phyloP scores from a whole-genome alignment of 495 filamentous ascomycete species.

The Ascobolus immersus region DNA sequence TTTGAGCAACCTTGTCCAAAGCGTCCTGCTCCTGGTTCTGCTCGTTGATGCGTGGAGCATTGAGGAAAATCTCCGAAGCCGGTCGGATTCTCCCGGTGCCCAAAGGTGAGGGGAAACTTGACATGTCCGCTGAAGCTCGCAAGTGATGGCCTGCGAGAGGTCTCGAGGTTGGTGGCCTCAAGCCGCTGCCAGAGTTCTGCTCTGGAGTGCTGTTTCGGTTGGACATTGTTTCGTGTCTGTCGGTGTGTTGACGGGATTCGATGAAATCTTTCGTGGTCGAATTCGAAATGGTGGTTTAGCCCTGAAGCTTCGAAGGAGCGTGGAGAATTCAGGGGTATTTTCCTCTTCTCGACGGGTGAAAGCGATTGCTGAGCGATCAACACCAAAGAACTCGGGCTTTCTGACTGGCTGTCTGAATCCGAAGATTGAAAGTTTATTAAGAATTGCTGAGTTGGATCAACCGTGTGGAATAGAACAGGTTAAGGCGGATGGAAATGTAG shows the following conservation, averaged over 20 bases:
- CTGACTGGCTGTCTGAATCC: too few relatives aligned
- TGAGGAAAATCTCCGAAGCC: constrained; percentile 58
- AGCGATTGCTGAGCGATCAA: too few relatives aligned
- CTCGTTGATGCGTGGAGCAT: constrained; percentile 14
- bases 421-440: not conserved
- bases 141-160: constrained; percentile 61
- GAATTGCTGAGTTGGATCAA: too few relatives aligned
- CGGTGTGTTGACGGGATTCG: constrained; percentile 5
- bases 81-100: constrained; percentile 67
- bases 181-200: constrained; percentile 50
- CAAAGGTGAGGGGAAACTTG: constrained; percentile 49
- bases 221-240: constrained; percentile 9
- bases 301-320: too few relatives aligned
- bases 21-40: constrained; percentile 42
- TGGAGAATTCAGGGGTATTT: too few relatives aligned
- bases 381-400: too few relatives aligned
- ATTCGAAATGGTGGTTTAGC: too few relatives aligned
- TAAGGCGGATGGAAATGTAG: constrained; percentile 5
- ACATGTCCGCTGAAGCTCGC: constrained; percentile 92
- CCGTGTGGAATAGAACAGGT: constrained; percentile 6
- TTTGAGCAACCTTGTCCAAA: constrained; percentile 77
- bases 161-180: constrained; percentile 72
- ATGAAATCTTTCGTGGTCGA: constrained; percentile 4
- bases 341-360: too few relatives aligned
- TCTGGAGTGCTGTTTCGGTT: constrained; percentile 97